Conservation (phyloP, 495 filamentous ascomycete species). For the Aspergillus steynii region DNA sequence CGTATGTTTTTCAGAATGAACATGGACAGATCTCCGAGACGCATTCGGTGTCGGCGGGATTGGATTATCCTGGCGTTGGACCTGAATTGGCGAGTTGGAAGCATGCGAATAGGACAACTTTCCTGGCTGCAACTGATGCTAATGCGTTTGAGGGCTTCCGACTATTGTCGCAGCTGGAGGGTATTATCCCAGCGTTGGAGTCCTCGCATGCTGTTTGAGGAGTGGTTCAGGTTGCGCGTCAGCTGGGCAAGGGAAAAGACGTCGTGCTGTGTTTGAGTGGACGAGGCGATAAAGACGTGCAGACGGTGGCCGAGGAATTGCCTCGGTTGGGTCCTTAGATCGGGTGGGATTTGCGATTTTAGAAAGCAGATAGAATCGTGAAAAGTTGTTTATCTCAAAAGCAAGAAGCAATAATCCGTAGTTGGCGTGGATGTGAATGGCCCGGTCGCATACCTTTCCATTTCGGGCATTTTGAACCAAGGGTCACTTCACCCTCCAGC, state of each 20-base stretch:
- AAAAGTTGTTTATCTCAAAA: too few relatives aligned
- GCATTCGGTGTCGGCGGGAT: constrained; percentile 83
- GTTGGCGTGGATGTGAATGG: background rate
- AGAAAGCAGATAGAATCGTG: background rate
- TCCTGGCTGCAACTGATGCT: constrained; percentile 81
- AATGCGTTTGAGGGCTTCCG: constrained; percentile 80
- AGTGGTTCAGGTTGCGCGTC: constrained; percentile 77
- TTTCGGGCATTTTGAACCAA: background rate
- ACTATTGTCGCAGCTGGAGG: constrained; percentile 73
- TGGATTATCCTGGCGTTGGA: constrained; percentile 89
- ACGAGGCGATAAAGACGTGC: constrained; percentile 89
- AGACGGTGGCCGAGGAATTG: constrained; percentile 88
- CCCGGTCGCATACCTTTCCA: background rate
- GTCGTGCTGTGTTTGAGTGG: constrained; percentile 84
- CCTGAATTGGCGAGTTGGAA: constrained; percentile 86
- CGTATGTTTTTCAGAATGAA: constrained; percentile 80
- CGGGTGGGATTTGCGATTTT: constrained; percentile 82
- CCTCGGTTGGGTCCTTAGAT: constrained; percentile 78
- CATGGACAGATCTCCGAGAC: constrained; percentile 85
- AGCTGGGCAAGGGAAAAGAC: constrained; percentile 76
- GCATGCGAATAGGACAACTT: constrained; percentile 69
- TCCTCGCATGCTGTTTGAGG: constrained; percentile 82
- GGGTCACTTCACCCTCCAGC: background rate
- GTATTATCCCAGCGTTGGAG: constrained; percentile 89
- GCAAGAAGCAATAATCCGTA: background rate